phyloP scores from a whole-genome alignment of 2,329 filamentous ascomycete species.

The Triangularia setosa region DNA sequence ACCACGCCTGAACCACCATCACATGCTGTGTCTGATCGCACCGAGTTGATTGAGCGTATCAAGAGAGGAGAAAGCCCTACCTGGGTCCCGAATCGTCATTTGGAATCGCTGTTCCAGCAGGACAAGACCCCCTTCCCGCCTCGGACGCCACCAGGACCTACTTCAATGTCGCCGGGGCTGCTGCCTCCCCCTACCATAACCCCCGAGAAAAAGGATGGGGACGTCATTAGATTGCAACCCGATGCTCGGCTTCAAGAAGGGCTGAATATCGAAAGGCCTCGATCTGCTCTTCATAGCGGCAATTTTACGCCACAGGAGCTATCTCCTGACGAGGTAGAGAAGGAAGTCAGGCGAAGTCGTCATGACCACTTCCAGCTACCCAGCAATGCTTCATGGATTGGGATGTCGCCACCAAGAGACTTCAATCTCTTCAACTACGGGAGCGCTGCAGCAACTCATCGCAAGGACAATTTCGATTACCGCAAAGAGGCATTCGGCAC shows the following conservation, averaged over 20 bases:
- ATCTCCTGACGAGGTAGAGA: conserved; percentile 24
- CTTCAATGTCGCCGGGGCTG: conserved; percentile 37
- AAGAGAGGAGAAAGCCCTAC: conserved; percentile 74
- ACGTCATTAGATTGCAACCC: conserved; percentile 28
- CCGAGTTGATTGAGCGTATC: conserved; percentile 76
- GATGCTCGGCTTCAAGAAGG: conserved; percentile 48
- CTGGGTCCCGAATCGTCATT: conserved; percentile 64
- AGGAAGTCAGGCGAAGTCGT: conserved; percentile 8
- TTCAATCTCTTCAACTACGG: conserved; percentile 44
- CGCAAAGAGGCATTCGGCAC: conserved; percentile 35
- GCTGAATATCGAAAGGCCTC: conserved; percentile 71
- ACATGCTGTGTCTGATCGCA: conserved; percentile 55
- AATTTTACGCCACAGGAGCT: conserved; percentile 54
- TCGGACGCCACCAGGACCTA: conserved; percentile 33
- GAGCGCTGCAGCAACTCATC: conserved; percentile 28
- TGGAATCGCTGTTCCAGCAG: conserved; percentile 40
- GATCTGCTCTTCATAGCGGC: conserved; percentile 69
- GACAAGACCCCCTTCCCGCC: conserved; percentile 35
- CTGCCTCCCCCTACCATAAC: conserved; percentile 47
- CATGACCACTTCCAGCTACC: conserved; percentile 15
- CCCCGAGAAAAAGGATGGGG: conserved; percentile 39
- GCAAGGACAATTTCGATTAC: conserved; percentile 21
- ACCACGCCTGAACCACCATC: conserved; percentile 32
- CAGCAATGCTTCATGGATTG: conserved; percentile 41
- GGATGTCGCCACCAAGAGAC: conserved; percentile 54